Evolutionary conservation across 2,329 filamentous ascomycete genomes (phyloP), one percentile per base, ranked within the genome.

Genomic region (Chaetomiaceae sp.): DNA sequence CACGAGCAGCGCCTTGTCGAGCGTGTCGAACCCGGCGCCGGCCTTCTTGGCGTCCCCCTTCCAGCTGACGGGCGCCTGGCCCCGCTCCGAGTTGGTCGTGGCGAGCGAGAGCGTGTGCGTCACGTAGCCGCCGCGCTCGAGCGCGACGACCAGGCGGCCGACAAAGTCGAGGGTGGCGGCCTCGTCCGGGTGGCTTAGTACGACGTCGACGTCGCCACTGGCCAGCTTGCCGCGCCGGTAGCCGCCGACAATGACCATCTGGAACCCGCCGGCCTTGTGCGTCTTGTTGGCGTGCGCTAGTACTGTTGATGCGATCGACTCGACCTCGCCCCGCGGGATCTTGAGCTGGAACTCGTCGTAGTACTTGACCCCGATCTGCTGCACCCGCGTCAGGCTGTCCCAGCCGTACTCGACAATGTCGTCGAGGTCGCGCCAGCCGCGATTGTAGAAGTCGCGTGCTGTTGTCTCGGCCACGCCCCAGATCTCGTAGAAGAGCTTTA

Each of bases 301-400:
- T 14, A 96, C 77, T 1, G 75, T 72, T 4, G 70, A 61, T 0
- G 79, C 81, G 47, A 96, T 95, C 0, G 65, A 62, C 58, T 89
- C 83, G 0, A 89, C 86, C 66, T 97, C 90, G 0, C 63, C 51
- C 1, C 90, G 80, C 0, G 88, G 78, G 4, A 97, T 88, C 13
- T 79, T 82, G 14, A 76, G 68, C 40, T 79, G 71, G 49, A 99
- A 87, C 56, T 97, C 92, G 30, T 95, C 86, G 65, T 95, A 96
- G 68, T 84, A 96, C 65, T 97, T 97, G 39, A 96, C 74, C 0
- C 93, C 92, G 49, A 97, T 95, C 65, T 97, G 90, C 67, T 96
- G 92, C 1, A 89, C 86, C 12, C 90, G 82, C 0, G 77, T 85
- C 1, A 97, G 73, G 0, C 68, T 74, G 17, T 73, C 65, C 92